These are phyloP conservation scores for Vaccinium vitisidaea DNA, from an alignment of 148 eudicot genomes.

Conservation along the genomic window DNA sequence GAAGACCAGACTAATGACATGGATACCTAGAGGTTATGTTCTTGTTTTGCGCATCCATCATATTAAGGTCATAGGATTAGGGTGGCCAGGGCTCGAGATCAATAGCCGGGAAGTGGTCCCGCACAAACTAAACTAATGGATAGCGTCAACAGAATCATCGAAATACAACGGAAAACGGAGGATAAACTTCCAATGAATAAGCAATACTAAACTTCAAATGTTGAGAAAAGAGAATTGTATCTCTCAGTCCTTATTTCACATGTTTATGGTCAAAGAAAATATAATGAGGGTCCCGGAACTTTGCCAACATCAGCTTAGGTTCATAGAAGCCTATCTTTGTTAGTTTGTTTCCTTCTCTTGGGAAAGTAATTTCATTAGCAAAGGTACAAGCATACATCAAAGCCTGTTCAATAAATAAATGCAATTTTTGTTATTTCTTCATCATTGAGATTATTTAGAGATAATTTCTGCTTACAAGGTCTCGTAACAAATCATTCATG, in stretches of 20 bases:
- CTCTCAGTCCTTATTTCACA: neutral
- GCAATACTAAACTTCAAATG: neutral
- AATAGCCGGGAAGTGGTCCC: too few species aligned
- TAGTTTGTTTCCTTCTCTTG: neutral
- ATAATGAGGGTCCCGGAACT: neutral
- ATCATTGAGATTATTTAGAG: too few species aligned
- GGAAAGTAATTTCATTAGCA: neutral
- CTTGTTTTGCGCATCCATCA: too few species aligned
- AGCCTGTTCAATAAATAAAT: too few species aligned
- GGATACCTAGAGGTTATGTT: too few species aligned
- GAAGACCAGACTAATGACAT: too few species aligned
- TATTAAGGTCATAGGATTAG: too few species aligned
- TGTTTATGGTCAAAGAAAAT: neutral
- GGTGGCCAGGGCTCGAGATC: too few species aligned
- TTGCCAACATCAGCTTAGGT: neutral
- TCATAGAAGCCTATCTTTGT: neutral
- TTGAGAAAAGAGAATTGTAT: neutral
- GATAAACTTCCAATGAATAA: neutral
- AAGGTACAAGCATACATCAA: neutral
- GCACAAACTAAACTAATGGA: too few species aligned
- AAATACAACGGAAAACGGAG: neutral
- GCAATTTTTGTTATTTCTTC: too few species aligned
- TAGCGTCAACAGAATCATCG: neutral
- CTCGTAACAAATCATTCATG: too few species aligned
- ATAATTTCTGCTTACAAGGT: too few species aligned